Evolutionary conservation across 768 basidiomycete genomes (phyloP), one percentile per base, ranked within the genome.

Genomic region (Porphyrellus cyaneotinctus): DNA sequence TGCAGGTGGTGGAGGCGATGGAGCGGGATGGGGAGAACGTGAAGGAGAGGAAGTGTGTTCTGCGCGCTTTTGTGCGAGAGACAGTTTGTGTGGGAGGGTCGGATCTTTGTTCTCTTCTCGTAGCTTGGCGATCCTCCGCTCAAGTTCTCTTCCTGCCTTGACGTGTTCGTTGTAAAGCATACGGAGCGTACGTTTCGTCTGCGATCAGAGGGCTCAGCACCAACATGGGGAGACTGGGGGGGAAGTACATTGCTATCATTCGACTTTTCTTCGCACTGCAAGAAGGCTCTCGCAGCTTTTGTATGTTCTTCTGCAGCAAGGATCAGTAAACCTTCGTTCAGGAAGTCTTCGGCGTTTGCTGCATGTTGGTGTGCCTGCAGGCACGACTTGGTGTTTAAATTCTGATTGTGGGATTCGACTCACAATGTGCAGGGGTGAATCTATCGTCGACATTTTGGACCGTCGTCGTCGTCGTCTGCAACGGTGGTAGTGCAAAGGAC

Each of bases 101-200:
- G 90, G 90, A 60, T 92, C 88, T 61, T 88, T 84, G 36, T 87
- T 85, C 54, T 92, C 88, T 57, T 84, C 81, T 39, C 77, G 79
- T 33, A 91, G 73, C 59, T 88, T 86, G 14, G 82, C 77, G 30
- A 92, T 84, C 61, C 75, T 83, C 46, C 87, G 74, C 59, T 87
- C 81, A 0, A 91, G 73, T 46, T 91, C 91, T 64, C 82, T 84
- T 10, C 72, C 81, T 1, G 83, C 79, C 64, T 85, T 91, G 56
- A 67, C 67, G 58, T 92, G 89, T 51, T 92, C 85, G 50, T 82
- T 84, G 70, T 84, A 79, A 12, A 93, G 74, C 78, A 89, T 82
- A 28, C 80, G 76, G 47, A 93, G 70, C 0, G 89, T 92, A 17
- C 86, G 78, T 66, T 86, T 91, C 24, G 88, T 83, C 90, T 92